These are phyloP conservation scores for Fusarium xylarioides DNA, from an alignment of 2,329 filamentous ascomycete species.

Conservation along the genomic window DNA sequence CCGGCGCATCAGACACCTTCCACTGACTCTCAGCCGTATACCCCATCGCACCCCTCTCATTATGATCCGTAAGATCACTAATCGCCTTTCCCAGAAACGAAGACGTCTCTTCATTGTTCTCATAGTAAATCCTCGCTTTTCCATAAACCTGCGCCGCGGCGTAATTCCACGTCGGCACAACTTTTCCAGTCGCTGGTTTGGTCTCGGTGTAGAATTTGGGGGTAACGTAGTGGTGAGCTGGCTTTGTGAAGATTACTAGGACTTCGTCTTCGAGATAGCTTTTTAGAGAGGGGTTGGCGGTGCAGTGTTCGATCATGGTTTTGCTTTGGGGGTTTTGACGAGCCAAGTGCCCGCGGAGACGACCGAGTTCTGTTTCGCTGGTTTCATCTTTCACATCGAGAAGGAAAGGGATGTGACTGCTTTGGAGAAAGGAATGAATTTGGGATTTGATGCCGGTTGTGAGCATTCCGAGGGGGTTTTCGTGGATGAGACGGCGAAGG, in stretches of 20 bases:
- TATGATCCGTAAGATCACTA: conserved; percentile 58
- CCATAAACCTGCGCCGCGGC: conserved; percentile 72
- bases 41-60: conserved; percentile 65
- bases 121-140: conserved; percentile 60
- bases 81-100: conserved; percentile 59
- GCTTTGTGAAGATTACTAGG: conserved; percentile 69
- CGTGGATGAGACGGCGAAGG: conserved; percentile 65
- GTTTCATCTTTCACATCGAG: conserved; percentile 58
- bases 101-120: conserved; percentile 55
- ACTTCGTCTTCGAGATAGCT: conserved; percentile 61
- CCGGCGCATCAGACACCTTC: conserved; percentile 66
- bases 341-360: conserved; percentile 68
- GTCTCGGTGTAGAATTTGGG: conserved; percentile 74
- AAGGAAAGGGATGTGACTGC: conserved; percentile 69
- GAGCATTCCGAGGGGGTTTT: conserved; percentile 69
- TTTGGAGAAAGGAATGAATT: conserved; percentile 60
- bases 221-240: conserved; percentile 70
- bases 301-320: conserved; percentile 60
- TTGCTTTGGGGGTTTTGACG: conserved; percentile 70
- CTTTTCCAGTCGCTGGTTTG: conserved; percentile 70
- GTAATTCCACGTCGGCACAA: conserved; percentile 78
- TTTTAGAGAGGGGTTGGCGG: background rate
- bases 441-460: conserved; percentile 67
- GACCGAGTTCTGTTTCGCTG: conserved; percentile 49
- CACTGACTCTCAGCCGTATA: conserved; percentile 56